Conservation (phyloP, 1,284 basidiomycete genomes). For the Fistulinella staudtii region DNA sequence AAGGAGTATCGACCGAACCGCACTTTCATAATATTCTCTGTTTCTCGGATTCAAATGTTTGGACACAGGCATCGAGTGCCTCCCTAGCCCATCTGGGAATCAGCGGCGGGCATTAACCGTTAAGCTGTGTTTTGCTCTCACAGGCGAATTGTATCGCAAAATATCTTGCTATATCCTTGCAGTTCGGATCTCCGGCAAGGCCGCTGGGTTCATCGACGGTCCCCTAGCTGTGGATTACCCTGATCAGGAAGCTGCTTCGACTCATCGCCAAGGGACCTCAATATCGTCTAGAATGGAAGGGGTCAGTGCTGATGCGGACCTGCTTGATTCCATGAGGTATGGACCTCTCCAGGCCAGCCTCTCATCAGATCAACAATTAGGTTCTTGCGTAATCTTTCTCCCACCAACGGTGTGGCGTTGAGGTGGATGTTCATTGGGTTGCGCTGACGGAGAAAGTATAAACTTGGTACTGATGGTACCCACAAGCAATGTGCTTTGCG, state of each 20-base stretch:
- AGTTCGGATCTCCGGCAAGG: constrained; percentile 7
- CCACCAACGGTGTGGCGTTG: constrained; percentile 11
- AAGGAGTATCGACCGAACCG: constrained; percentile 5
- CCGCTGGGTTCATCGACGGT: constrained; percentile 3
- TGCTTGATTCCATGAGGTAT: constrained; percentile 22
- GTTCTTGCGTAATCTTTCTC: constrained; percentile 18
- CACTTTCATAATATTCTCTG: constrained; percentile 1
- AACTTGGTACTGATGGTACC: constrained; percentile 7
- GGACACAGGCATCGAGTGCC: not conserved
- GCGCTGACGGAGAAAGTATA: constrained; percentile 7
- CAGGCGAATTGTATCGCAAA: constrained; percentile 1
- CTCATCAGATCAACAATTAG: constrained; percentile 3
- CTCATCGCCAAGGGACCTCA: constrained; percentile 10
- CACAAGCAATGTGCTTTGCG: constrained; percentile 9
- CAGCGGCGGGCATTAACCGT: not conserved
- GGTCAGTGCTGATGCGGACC: constrained; percentile 2
- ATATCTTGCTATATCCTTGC: not conserved
- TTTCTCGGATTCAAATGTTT: not conserved
- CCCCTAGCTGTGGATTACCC: not conserved
- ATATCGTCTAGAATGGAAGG: constrained; percentile 25
- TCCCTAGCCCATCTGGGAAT: not conserved
- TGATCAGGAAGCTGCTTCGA: constrained; percentile 11
- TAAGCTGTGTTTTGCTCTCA: not conserved
- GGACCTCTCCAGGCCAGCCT: constrained; percentile 8
- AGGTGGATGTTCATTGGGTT: constrained; percentile 3